These are phyloP conservation scores for Elsinoe arachidis DNA, from an alignment of 2,329 filamentous ascomycete genomes.

Conservation along the genomic window DNA sequence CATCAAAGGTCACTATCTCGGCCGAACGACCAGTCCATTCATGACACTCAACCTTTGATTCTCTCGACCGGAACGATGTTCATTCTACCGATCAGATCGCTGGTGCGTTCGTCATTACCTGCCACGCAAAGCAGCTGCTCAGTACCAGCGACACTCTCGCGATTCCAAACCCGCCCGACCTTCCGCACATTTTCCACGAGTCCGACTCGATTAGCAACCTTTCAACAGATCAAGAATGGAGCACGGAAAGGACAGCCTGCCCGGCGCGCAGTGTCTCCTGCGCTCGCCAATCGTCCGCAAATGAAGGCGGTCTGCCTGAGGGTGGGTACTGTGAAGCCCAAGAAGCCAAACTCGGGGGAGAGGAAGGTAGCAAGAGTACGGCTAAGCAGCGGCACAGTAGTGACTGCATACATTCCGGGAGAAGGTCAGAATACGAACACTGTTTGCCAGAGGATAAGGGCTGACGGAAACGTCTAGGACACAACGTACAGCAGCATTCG, in stretches of 20 bases:
- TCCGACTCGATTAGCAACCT: constrained; percentile 34
- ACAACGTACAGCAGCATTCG: constrained; percentile 98
- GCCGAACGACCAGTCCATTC: background rate
- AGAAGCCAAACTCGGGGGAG: constrained; percentile 98
- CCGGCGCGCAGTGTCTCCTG: constrained; percentile 81
- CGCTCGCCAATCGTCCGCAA: constrained; percentile 65
- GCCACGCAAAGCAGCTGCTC: background rate
- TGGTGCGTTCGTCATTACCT: background rate
- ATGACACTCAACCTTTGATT: background rate
- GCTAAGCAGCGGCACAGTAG: constrained; percentile 73
- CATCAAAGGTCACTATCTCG: background rate
- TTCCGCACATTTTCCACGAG: constrained; percentile 33
- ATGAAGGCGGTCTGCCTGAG: constrained; percentile 95
- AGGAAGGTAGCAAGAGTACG: constrained; percentile 89
- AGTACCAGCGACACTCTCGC: background rate
- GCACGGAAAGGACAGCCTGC: constrained; percentile 71
- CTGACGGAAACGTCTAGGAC: constrained; percentile 43
- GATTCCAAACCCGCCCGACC: constrained; percentile 16
- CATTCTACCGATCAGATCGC: background rate
- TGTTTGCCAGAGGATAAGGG: background rate
- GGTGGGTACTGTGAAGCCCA: constrained; percentile 86
- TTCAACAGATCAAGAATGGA: constrained; percentile 50
- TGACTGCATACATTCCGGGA: constrained; percentile 92
- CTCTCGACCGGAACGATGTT: background rate
- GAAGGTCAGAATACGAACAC: constrained; percentile 52